A percentile compares a stretch with the other conserved stretches of the same genome.
Evolutionary conservation across 495 filamentous ascomycete species (phyloP).

Genomic region (Stereocaulon alpinum): DNA sequence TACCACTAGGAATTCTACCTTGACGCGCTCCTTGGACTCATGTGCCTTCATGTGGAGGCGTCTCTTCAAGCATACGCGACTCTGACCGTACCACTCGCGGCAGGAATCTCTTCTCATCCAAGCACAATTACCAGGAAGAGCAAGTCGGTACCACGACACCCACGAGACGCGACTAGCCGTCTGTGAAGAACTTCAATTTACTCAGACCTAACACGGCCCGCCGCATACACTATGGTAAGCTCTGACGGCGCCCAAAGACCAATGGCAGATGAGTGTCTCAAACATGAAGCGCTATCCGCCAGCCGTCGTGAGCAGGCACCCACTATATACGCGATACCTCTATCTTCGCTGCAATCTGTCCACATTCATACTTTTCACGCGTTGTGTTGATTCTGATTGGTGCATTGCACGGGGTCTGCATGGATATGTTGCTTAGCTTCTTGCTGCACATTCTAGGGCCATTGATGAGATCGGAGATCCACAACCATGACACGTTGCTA

Average conservation of each 20-base stretch:
- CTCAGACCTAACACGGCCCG: slow-evolving; percentile 1
- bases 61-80: neutral
- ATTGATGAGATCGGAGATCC: slow-evolving; percentile 8
- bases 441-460: slow-evolving; percentile 2
- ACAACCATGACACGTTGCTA: neutral
- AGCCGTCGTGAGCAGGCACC: slow-evolving; percentile 12
- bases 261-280: slow-evolving; percentile 6
- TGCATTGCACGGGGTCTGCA: neutral
- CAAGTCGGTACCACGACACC: neutral
- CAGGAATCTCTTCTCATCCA: slow-evolving; percentile 2
- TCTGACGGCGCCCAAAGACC: slow-evolving; percentile 1
- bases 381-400: slow-evolving; percentile 1
- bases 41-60: neutral
- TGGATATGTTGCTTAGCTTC: neutral
- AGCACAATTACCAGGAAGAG: slow-evolving; percentile 3
- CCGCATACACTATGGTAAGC: slow-evolving; percentile 2
- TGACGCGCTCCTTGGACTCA: neutral
- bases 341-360: neutral
- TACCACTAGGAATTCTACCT: neutral
- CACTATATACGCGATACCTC: slow-evolving; percentile 1
- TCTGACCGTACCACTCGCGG: neutral
- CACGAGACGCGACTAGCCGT: slow-evolving; percentile 12
- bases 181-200: neutral
- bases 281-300: slow-evolving; percentile 18
- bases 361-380: neutral